Percentiles rank a stretch among this genome's conserved stretches.
Conservation (phyloP, 306 rosid species). For the Sphenostylis stenocarpa region DNA sequence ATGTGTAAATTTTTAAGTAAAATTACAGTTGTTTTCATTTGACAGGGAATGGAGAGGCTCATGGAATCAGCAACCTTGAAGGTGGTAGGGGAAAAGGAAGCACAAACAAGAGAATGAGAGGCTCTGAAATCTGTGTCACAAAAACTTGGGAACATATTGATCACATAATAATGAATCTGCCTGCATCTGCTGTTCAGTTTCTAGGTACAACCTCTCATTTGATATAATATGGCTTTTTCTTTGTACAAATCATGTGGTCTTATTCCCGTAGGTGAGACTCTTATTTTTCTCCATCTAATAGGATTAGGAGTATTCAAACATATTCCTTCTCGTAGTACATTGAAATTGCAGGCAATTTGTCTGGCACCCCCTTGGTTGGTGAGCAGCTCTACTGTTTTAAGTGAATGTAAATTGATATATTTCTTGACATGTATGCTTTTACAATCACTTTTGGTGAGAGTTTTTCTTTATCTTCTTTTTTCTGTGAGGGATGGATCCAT, state of each 20-base stretch:
- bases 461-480: neutral
- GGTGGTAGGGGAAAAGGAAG: constrained; percentile 54
- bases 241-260: neutral
- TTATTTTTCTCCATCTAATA: constrained; percentile 14
- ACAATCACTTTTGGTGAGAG: constrained; percentile 6
- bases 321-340: neutral
- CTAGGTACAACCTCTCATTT: constrained; percentile 54
- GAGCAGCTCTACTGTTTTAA: neutral
- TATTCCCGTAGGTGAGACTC: neutral
- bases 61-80: constrained; percentile 32
- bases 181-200: constrained; percentile 93
- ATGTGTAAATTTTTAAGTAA: constrained; percentile 1
- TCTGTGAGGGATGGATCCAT: constrained; percentile 14
- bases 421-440: neutral
- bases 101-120: constrained; percentile 65
- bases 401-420: neutral
- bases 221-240: constrained; percentile 27
- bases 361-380: neutral
- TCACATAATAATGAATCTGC: constrained; percentile 88
- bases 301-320: neutral
- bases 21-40: constrained; percentile 23
- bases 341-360: neutral
- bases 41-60: constrained; percentile 50
- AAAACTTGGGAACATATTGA: constrained; percentile 86
- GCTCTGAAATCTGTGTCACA: constrained; percentile 42